Conservation (phyloP, 176 grass and related monocot species). For the Carex pumila region DNA sequence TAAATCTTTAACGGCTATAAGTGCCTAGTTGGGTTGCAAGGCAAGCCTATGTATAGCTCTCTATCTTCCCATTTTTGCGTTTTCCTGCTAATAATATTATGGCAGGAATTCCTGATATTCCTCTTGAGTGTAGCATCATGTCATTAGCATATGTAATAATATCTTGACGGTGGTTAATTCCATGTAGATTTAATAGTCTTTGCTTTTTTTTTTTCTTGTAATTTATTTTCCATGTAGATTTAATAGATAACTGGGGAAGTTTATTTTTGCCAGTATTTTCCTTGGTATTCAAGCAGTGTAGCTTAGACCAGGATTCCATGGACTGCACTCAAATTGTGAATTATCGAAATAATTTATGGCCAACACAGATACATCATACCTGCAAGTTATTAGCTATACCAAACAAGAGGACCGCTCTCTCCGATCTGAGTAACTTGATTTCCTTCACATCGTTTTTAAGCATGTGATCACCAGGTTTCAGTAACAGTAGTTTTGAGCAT, state of each 20-base stretch:
- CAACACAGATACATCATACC: not conserved
- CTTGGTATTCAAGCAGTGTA: not conserved
- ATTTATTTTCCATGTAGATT: not conserved
- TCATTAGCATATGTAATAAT: not conserved
- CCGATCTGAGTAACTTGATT: not conserved
- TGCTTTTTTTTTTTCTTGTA: not conserved
- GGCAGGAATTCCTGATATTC: not conserved
- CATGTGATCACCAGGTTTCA: not conserved
- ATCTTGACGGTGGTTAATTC: not conserved
- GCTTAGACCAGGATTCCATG: no score
- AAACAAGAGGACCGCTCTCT: not conserved
- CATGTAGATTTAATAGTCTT: not conserved
- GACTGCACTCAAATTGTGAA: not conserved
- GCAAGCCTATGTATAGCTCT: not conserved
- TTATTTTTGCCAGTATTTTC: not conserved
- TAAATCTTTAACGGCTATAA: not conserved
- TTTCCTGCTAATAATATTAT: not conserved
- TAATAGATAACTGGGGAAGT: no score
- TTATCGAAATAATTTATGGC: not conserved
- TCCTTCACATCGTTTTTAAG: not conserved
- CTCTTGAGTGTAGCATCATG: not conserved
- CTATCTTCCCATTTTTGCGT: not conserved
- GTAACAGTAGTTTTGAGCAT: not conserved
- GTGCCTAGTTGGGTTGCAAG: not conserved
- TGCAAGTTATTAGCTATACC: not conserved